Base-by-base conservation (phyloP, 805 yeast species). In the Candida multigemmis region DNA sequence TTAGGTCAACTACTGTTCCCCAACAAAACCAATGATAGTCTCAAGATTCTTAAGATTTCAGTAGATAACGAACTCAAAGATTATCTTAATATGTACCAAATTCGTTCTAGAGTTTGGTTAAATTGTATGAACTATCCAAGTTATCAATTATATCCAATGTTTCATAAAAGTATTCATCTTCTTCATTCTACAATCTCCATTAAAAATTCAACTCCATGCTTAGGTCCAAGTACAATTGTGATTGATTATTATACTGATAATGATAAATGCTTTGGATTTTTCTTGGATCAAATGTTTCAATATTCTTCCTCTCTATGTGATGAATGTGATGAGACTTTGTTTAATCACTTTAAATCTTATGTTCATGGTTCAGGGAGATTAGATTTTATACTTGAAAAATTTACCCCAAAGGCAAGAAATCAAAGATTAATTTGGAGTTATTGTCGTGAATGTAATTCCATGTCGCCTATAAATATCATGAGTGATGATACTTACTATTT, bases 181-280 rank as follows among this genome's bases (percentile, higher is more conserved):
- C 57, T 89, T 14, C 84, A 80, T 42, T 81, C 94, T 1, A 72
- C 84, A 56, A 89, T 86, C 1, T 81, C 89, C 3, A 71, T 77
- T 6, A 79, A 77, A 41, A 80, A 84, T 21, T 81, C 93, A 0
- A 85, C 94, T 0, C 96, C 96, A 0, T 91, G 98, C 44, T 61
- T 76, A 21, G 97, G 97, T 0, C 98, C 99, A 0, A 84, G 74
- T 30, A 61, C 75, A n/a, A 74, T 83, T 18, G 73, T 77, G 2
- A 77, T 87, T 25, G 96, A 87, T 35, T 93, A 68, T 44, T 91
- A 89, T 47, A 75, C 94, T 60, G 95, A 85, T 25, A 82, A 78
- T 32, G 98, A 93, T 48, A 78, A 81, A 45, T 77, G 94, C 7
- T 53, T 93, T 22, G 98, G 98, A 1, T 83, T 82, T 41, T 85